Evolutionary conservation across 2,329 filamentous ascomycete genomes (phyloP).

Genomic region (Sclerotinia nivalis): DNA sequence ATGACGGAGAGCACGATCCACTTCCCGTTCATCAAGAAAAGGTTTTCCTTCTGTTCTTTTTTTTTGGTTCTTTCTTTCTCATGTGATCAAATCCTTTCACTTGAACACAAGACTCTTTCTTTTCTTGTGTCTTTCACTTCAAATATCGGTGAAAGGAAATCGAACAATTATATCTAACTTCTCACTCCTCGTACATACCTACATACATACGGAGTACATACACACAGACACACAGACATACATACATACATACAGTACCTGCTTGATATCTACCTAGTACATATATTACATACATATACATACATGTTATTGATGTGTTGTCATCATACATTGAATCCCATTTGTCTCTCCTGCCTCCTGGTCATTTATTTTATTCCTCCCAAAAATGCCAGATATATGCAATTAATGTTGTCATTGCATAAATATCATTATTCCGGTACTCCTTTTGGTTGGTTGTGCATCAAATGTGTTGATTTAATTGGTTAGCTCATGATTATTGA

Average conservation of each 20-base stretch:
- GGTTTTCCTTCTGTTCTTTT: background rate
- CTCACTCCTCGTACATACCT: too few relatives aligned
- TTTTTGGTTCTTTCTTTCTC: background rate
- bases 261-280: background rate
- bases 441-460: background rate
- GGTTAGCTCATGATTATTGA: background rate
- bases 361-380: too few relatives aligned
- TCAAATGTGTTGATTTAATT: background rate
- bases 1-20: slow-evolving; percentile 11
- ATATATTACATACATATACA: background rate
- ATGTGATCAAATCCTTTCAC: background rate
- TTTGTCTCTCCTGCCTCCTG: too few relatives aligned
- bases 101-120: background rate
- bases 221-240: too few relatives aligned
- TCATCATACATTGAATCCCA: background rate
- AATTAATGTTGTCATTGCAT: background rate
- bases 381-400: background rate
- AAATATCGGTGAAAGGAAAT: background rate
- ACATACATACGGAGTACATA: too few relatives aligned
- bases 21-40: background rate
- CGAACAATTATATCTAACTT: background rate
- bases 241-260: too few relatives aligned
- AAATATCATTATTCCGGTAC: background rate
- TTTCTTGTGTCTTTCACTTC: background rate
- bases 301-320: background rate